These are phyloP conservation scores for Andrographis paniculata DNA, from an alignment of 305 asterid species.

Conservation along the genomic window DNA sequence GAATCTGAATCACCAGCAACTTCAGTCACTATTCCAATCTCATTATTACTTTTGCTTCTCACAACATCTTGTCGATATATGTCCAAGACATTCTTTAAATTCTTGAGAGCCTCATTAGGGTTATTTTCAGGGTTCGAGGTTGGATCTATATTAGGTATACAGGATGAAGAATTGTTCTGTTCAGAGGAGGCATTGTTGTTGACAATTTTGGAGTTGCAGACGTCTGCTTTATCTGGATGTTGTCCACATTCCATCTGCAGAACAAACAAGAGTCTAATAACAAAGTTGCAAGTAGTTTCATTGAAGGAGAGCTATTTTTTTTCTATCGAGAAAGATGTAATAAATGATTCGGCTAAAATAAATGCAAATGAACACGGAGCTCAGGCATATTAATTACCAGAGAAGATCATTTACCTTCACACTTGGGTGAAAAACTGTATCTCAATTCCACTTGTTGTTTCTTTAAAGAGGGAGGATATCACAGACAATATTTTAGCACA, in stretches of 20 bases:
- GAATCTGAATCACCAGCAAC: constrained; percentile 95
- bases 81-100: constrained; percentile 45
- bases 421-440: no score
- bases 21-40: constrained; percentile 78
- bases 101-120: constrained; percentile 51
- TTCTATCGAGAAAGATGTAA: neutral
- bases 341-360: neutral
- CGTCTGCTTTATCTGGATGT: constrained; percentile 27
- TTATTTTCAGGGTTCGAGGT: constrained; percentile 28
- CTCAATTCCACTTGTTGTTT: neutral
- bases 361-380: constrained; percentile 1
- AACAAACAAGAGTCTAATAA: constrained; percentile 18
- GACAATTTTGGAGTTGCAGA: constrained; percentile 24
- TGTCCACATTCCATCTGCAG: constrained; percentile 60
- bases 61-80: constrained; percentile 91
- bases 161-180: constrained; percentile 26
- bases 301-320: neutral
- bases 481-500: neutral
- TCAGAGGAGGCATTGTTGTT: constrained; percentile 19
- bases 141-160: constrained; percentile 25
- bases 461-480: neutral
- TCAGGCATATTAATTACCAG: constrained; percentile 7
- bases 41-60: constrained; percentile 35
- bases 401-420: neutral
- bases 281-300: constrained; percentile 14